Evolutionary conservation across 257 asterid genomes (phyloP), one percentile per base, ranked within the genome.

Genomic region (Solanum corneliomulleri): DNA sequence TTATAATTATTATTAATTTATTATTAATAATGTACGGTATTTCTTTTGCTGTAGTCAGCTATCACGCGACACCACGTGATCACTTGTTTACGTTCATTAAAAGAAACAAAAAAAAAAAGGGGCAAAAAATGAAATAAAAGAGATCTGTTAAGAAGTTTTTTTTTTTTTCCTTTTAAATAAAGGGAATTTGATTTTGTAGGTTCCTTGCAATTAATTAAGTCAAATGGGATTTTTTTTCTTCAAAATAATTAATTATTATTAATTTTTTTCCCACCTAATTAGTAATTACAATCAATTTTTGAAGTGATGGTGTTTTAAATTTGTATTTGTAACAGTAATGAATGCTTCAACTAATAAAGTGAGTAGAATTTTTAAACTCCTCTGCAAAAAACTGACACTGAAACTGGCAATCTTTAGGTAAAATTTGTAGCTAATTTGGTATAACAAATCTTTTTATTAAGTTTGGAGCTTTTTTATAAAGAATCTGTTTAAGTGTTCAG

Each of bases 1-100:
- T 23, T 4, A 62, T 23, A 4, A 14, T 0, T 13, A 47, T 44
- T 20, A 58, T 3, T 58, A 58, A 64, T 64, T 64, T 64, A 64
- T n/a, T 64, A n/a, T 11, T 64, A n/a, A 23, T 76, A 13, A 42
- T 49, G 85, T 81, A 81, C 90, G 70, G 88, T 88, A 89, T 86
- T 56, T 90, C 91, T 90, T 90, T 58, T 80, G 80, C 86, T 33
- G 41, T 86, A 85, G 91, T 90, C 92, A 88, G 86, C 88, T 91
- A 92, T 94, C 98, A 94, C 94, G 96, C 94, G 94, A 90, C 91
- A 80, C 91, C 96, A 94, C 94, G 96, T 93, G 97, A 92, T 90
- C 91, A 83, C 90, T 74, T 89, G 85, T 88, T 84, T 86, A 83
- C 84, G 16, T 39, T 27, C 7, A 84, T 35, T 25, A 60, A 64